These are phyloP conservation scores for Seminavis robusta DNA, from an alignment of 108 stramenopile genomes.

Conservation along the genomic window DNA sequence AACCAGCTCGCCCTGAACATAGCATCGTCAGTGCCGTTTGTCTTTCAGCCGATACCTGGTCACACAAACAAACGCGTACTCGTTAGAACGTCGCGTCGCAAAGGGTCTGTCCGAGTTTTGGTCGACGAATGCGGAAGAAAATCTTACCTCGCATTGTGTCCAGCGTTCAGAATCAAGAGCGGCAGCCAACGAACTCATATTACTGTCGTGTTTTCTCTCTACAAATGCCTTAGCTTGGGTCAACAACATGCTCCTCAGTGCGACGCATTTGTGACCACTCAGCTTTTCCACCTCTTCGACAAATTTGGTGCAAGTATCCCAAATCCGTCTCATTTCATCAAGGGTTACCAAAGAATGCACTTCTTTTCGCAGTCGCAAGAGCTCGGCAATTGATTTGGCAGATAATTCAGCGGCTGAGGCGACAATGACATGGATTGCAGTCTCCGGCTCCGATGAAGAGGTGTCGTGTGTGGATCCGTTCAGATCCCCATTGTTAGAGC, in stretches of 20 bases:
- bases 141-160: slow-evolving; percentile 85
- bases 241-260: slow-evolving; percentile 84
- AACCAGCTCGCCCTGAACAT: slow-evolving; percentile 72
- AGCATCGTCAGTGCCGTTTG: slow-evolving; percentile 74
- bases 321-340: slow-evolving; percentile 82
- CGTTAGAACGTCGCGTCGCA: too few relatives aligned
- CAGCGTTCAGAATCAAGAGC: slow-evolving; percentile 94
- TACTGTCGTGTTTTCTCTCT: slow-evolving; percentile 87
- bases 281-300: slow-evolving; percentile 69
- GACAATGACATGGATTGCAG: too few relatives aligned
- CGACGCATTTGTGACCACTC: slow-evolving; percentile 69
- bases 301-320: slow-evolving; percentile 80
- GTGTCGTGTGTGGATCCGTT: too few relatives aligned
- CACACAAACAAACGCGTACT: slow-evolving; percentile 1
- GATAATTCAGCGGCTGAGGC: slow-evolving; percentile 70
- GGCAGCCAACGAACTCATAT: slow-evolving; percentile 82
- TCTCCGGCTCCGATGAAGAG: too few relatives aligned
- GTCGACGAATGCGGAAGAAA: background rate
- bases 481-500: too few relatives aligned
- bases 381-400: slow-evolving; percentile 76
- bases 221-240: slow-evolving; percentile 91
- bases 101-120: background rate
- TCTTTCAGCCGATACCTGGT: slow-evolving; percentile 64
- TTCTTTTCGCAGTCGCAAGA: slow-evolving; percentile 82
- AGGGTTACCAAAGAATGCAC: slow-evolving; percentile 73